Evolutionary conservation across 306 rosid species (phyloP), one percentile per base, ranked within the genome.

Genomic region (Medicago lupulina): DNA sequence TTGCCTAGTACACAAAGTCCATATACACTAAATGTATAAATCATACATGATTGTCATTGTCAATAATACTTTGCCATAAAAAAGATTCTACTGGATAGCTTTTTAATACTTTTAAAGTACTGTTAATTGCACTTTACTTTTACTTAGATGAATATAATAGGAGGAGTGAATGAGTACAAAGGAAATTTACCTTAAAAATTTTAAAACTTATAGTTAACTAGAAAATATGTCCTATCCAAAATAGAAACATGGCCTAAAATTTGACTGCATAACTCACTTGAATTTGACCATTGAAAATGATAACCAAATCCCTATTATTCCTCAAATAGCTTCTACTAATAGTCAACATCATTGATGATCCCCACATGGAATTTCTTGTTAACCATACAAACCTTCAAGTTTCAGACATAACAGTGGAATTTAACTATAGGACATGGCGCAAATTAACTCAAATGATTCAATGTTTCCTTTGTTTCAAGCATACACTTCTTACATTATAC

Each of bases 381-480:
- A 23, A 2, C 49, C 40, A 60, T 57, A 61, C 77, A 67, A 67
- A 68, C 54, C 85, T 82, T 72, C 7, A 73, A 82, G 72, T 73
- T 38, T 77, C 59, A 82, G 75, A 66, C 49, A 77, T 15, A 76
- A 81, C 7, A 9, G 44, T 76, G 81, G 34, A 82, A 76, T 67
- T 36, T 70, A 43, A 23, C 62, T 14, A 16, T 68, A 67, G 73
- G 73, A 38, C 82, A 50, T 25, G 43, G 53, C 21, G 51, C 60
- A 49, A 34, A 69, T 18, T 49, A 47, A 67, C 62, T 79, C 61
- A 19, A 34, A 34, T 34, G 38, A 34, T 2, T 34, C 38, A 43
- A 44, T 16, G 40, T 68, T 83, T 86, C 92, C 81, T 65, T 76
- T 74, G 82, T 71, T 76, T 82, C 75, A 92, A 92, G 96, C 90